phyloP scores from a whole-genome alignment of 345 rosid genomes.

The Passiflora organensis region DNA sequence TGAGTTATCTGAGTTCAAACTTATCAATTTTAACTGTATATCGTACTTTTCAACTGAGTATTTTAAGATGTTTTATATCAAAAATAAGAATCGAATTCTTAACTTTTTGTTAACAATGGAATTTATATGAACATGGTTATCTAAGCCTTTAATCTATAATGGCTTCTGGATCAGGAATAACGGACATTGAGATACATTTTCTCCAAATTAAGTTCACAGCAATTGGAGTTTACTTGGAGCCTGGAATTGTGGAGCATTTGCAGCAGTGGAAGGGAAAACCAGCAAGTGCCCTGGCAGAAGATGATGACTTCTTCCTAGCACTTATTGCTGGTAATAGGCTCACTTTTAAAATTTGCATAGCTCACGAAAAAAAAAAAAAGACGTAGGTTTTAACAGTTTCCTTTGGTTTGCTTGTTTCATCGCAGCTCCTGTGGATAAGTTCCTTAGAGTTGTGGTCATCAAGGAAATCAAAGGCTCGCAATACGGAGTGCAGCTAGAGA shows the following conservation, averaged over 20 bases:
- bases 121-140: too few relatives aligned
- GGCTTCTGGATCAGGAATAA: constrained; percentile 48
- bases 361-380: too few relatives aligned
- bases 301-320: constrained; percentile 81
- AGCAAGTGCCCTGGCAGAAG: constrained; percentile 47
- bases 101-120: too few relatives aligned
- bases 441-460: constrained; percentile 73
- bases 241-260: constrained; percentile 48
- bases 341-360: too few relatives aligned
- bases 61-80: too few relatives aligned
- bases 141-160: too few relatives aligned
- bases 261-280: constrained; percentile 74
- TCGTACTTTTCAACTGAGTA: too few relatives aligned
- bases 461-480: constrained; percentile 95
- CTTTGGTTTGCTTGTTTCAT: too few relatives aligned
- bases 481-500: constrained; percentile 83
- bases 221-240: constrained; percentile 81
- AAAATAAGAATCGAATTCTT: too few relatives aligned
- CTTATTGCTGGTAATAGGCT: constrained; percentile 59
- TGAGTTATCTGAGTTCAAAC: too few relatives aligned
- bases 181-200: constrained; percentile 89
- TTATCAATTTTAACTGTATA: too few relatives aligned
- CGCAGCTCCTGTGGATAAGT: constrained; percentile 64
- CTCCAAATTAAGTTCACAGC: constrained; percentile 93
- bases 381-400: too few relatives aligned